Percentiles rank a stretch among this genome's conserved stretches.
Conservation (phyloP, 139 green algal species). For the Chlamydomonas schloesseri region DNA sequence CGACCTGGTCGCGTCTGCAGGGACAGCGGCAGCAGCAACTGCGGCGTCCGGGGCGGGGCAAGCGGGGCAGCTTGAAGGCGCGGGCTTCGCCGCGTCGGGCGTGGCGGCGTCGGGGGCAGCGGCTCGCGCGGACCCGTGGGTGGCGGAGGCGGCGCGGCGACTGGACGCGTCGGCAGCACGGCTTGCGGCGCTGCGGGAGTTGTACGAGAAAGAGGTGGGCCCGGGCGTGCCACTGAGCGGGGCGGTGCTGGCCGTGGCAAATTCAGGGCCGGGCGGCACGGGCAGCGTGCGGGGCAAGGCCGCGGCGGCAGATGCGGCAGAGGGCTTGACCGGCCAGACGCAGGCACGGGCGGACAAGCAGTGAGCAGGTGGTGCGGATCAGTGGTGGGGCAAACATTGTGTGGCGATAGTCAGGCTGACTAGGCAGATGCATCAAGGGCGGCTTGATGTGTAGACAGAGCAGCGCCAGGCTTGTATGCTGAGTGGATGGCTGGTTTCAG, state of each 20-base stretch:
- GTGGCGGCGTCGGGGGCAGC: not conserved
- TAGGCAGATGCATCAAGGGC: too few species aligned
- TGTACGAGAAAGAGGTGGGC: slow-evolving; percentile 43
- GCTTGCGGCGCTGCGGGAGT: slow-evolving; percentile 28
- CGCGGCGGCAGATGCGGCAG: too few species aligned
- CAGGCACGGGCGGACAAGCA: not conserved
- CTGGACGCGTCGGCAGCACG: slow-evolving; percentile 8
- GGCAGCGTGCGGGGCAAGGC: not conserved
- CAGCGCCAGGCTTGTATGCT: too few species aligned
- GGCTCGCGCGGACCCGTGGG: not conserved
- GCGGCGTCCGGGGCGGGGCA: too few species aligned
- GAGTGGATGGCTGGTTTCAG: too few species aligned
- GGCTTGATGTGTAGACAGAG: too few species aligned
- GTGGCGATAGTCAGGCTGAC: too few species aligned
- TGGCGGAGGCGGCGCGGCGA: slow-evolving; percentile 9
- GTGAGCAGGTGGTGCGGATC: not conserved
- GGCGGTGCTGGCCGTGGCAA: slow-evolving; percentile 9
- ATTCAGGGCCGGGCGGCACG: slow-evolving; percentile 20
- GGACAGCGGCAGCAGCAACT: too few species aligned
- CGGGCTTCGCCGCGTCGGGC: not conserved
- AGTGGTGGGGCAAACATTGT: too few species aligned
- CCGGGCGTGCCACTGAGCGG: slow-evolving; percentile 20
- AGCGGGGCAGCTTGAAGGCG: too few species aligned
- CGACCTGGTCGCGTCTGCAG: too few species aligned
- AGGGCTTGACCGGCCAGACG: not conserved